Evolutionary conservation across 2,329 filamentous ascomycete species (phyloP).

Genomic region (Meredithiella fracta): DNA sequence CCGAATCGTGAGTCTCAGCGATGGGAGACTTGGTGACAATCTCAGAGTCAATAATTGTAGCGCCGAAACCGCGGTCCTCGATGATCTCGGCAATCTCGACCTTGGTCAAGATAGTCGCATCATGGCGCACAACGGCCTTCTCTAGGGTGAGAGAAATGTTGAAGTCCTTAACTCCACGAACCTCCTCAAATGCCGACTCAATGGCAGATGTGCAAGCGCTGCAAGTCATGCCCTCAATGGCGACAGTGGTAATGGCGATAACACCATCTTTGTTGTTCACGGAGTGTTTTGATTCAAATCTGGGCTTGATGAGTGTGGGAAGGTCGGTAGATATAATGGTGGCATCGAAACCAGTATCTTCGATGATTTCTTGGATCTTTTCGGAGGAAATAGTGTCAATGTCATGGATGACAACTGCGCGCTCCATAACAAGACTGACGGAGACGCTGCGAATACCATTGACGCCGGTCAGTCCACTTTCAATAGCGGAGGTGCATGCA

Average conservation of each 20-base stretch:
- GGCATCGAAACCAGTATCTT: slow-evolving; percentile 84
- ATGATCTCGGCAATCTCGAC: slow-evolving; percentile 42
- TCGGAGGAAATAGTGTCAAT: slow-evolving; percentile 56
- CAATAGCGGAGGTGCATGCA: slow-evolving; percentile 88
- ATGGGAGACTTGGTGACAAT: slow-evolving; percentile 22
- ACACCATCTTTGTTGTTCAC: slow-evolving; percentile 14
- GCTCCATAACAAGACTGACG: slow-evolving; percentile 85
- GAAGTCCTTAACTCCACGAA: slow-evolving; percentile 56
- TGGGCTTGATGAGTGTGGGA: slow-evolving; percentile 34
- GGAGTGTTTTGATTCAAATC: slow-evolving; percentile 12
- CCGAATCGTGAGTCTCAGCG: slow-evolving; percentile 16
- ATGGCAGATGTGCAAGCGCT: slow-evolving; percentile 77
- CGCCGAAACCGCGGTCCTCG: slow-evolving; percentile 64
- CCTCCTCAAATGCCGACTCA: slow-evolving; percentile 61
- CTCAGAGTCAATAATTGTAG: slow-evolving; percentile 57
- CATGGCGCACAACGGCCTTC: slow-evolving; percentile 71
- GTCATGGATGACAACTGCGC: slow-evolving; percentile 88
- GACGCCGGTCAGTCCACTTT: slow-evolving; percentile 72
- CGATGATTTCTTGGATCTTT: slow-evolving; percentile 67
- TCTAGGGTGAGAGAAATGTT: slow-evolving; percentile 74
- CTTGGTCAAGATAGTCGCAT: slow-evolving; percentile 36
- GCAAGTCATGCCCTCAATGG: slow-evolving; percentile 79
- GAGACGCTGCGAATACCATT: slow-evolving; percentile 73
- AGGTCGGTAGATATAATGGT: slow-evolving; percentile 72
- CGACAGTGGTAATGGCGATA: slow-evolving; percentile 54